Evolutionary conservation across 1,284 basidiomycete genomes (phyloP), one percentile per base, ranked within the genome.

Genomic region (Cystobasidium slooffiae): DNA sequence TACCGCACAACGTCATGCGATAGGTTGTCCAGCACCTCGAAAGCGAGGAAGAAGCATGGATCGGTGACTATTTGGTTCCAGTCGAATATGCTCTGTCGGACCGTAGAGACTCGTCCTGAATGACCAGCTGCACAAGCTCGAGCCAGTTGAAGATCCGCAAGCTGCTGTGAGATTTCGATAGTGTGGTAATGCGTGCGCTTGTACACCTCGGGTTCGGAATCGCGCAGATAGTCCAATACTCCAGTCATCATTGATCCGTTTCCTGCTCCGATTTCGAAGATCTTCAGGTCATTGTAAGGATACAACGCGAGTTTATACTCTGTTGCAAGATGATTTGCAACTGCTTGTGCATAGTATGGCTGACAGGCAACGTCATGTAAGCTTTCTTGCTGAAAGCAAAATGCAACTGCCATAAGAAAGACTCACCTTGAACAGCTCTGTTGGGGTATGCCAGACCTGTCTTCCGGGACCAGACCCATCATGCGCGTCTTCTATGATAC

Each of bases 371-470:
- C 37, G 18, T 22, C 39, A 9, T 62, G 24, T 18, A 10, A 22
- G 7, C 41, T 43, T n/a, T 3, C 24, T 18, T 8, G 31, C 67
- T 31, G 75, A 44, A 14, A 14, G 3, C 3, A 24, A 1, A 37
- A 37, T 37, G 6, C 20, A 12, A 31, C 69, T 52, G 51, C n/a
- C 47, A 72, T 61, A 75, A 68, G 59, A 12, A 41, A 37, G 10
- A 82, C 87, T 76, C 80, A 94, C 95, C 87, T 96, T 94, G 86
- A 99, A 98, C 51, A 99, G 84, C 82, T 99, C 96, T 1, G 94
- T 97, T 0, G 97, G 97, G 0, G 97, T 99, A 84, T 99, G 97
- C 97, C 97, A 99, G 68, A 99, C 86, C 82, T 99, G 97, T 79
- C 89, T 87, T 6, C 94, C 94, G 16, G 91, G 88, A 3, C 91